Base-by-base conservation (phyloP, 164 flowering plant species). In the Aristolochia californica region DNA sequence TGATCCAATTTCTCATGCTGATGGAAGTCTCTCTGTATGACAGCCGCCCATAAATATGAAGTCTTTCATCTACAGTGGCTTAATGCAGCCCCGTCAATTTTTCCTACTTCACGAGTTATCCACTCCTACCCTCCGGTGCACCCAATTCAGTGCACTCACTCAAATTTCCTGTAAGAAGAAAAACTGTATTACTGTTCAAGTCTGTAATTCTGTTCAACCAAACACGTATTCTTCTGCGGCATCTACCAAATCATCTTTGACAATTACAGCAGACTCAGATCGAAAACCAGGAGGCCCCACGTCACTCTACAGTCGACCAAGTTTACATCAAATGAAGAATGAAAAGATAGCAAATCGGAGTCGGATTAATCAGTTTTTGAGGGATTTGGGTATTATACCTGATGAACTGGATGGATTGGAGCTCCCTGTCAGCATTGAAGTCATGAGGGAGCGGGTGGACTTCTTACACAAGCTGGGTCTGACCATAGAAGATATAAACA, bases 341-440 rank as follows among this genome's bases (percentile, higher is more conserved):
- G 95, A 87, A 40, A 81, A 72, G 64, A 52, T 68, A 23, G 95
- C 70, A 4, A 87, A 77, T 23, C 88, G 98, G 48, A 82, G 80
- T 28, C 64, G 59, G 21, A 83, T 94, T 61, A 88, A 84, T 70
- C 93, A 90, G 55, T 86, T 85, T 70, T 70, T 90, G 77, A 72
- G 67, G 48, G 72, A 80, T 7, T 68, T 87, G 57, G 96, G 95
- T 30, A 76, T 90, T 61, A 75, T 83, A 45, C 96, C 99, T 45
- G 93, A 88, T 68, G 99, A 88, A 75, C 84, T 94, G 51, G 95
- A 94, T 65, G 95, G 93, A 5, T 65, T 94, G 55, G 99, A 94
- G 67, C 88, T 94, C 67, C 99, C 96, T 56, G 90, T 83, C 48
- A 87, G 84, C 7, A 80, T 70, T 52, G 96, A 87, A 45, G 99